Evolutionary conservation across 805 yeast species (phyloP).

Genomic region (Candida xiaguanensis): DNA sequence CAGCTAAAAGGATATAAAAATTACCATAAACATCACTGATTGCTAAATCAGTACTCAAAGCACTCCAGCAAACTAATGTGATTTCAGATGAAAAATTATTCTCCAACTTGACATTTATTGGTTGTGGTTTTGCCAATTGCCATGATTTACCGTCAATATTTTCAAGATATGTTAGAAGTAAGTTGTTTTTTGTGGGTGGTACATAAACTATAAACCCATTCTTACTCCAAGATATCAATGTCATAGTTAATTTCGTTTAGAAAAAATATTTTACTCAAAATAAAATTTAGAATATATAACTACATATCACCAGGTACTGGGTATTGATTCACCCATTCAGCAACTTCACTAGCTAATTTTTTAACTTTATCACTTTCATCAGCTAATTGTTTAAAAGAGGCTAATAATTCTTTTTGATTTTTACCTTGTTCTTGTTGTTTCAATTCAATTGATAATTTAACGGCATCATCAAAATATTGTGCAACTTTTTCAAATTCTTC

Average conservation of each 20-base stretch:
- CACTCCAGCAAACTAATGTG: conserved; percentile 64
- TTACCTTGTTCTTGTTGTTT: conserved; percentile 61
- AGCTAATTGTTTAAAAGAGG: conserved; percentile 74
- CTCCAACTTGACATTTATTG: conserved; percentile 26
- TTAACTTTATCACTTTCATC: conserved; percentile 70
- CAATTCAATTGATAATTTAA: conserved; percentile 57
- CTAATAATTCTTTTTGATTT: conserved; percentile 93
- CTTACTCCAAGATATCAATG: conserved; percentile 67
- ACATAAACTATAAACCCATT: conserved; percentile 81
- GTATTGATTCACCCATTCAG: conserved; percentile 86
- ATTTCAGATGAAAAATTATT: conserved; percentile 28
- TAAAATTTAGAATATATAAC: conserved; percentile 1
- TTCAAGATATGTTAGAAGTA: conserved; percentile 65
- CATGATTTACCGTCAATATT: conserved; percentile 73
- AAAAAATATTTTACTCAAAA: no score
- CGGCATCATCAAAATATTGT: conserved; percentile 75
- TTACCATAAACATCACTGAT: conserved; percentile 72
- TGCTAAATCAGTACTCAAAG: conserved; percentile 77
- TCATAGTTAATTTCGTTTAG: no score
- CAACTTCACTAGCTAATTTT: conserved; percentile 64
- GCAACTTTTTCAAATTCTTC: conserved; percentile 81
- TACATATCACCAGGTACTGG: conserved; percentile 82
- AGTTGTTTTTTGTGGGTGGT: conserved; percentile 28
- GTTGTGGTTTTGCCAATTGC: conserved; percentile 64
- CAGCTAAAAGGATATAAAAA: conserved; percentile 39